These are phyloP conservation scores for Chrysosporium keratinophilum DNA, from an alignment of 2,329 filamentous ascomycete genomes.

Conservation along the genomic window DNA sequence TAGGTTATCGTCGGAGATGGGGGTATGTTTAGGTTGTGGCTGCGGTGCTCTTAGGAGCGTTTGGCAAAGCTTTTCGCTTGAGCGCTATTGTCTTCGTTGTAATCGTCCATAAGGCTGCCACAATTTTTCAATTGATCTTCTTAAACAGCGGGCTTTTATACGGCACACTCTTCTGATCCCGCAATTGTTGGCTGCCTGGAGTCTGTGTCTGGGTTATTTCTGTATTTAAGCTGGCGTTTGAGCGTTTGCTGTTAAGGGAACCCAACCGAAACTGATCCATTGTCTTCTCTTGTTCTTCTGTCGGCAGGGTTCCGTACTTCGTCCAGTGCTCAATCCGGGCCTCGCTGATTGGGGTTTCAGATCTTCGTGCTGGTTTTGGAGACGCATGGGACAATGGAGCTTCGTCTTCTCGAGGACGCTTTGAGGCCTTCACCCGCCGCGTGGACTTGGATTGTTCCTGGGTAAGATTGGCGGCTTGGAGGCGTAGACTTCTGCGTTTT, in stretches of 20 bases:
- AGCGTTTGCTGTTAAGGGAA: slow-evolving; percentile 24
- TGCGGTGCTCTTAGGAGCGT: slow-evolving; percentile 27
- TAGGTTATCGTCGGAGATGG: slow-evolving; percentile 26
- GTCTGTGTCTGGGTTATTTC: slow-evolving; percentile 21
- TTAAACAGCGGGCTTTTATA: slow-evolving; percentile 32
- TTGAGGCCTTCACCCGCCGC: not conserved
- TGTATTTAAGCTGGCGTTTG: slow-evolving; percentile 14
- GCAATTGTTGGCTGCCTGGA: slow-evolving; percentile 32
- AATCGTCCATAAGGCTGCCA: slow-evolving; percentile 35
- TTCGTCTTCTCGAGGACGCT: not conserved
- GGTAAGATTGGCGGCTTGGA: too few relatives aligned
- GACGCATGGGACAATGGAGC: not conserved
- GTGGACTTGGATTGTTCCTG: not conserved
- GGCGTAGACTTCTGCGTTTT: too few relatives aligned
- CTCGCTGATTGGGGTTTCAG: not conserved
- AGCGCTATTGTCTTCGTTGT: slow-evolving; percentile 24
- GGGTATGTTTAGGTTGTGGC: slow-evolving; percentile 24
- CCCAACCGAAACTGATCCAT: too few relatives aligned
- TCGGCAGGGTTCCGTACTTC: slow-evolving; percentile 19
- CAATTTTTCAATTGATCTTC: slow-evolving; percentile 30
- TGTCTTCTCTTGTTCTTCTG: slow-evolving; percentile 23
- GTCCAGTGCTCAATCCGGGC: slow-evolving; percentile 21
- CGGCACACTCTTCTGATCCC: slow-evolving; percentile 31
- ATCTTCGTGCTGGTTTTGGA: not conserved
- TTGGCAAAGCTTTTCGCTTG: slow-evolving; percentile 25